These are phyloP conservation scores for Geosmithia flava DNA, from an alignment of 2,329 filamentous ascomycete genomes.

Conservation along the genomic window DNA sequence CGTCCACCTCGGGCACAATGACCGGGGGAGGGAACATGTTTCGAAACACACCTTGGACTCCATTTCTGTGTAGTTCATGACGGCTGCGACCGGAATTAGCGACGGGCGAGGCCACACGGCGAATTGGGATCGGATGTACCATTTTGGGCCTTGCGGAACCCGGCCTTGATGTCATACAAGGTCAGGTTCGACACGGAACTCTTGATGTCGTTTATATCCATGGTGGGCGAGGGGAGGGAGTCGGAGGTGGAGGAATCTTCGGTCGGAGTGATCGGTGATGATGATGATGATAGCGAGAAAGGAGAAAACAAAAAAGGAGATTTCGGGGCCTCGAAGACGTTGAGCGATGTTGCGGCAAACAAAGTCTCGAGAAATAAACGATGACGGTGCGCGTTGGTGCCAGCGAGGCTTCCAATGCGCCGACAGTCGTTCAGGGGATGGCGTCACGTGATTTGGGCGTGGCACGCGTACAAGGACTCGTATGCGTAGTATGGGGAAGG, in stretches of 20 bases:
- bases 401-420: neutral
- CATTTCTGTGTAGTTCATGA: constrained; percentile 98
- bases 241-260: neutral
- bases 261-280: neutral
- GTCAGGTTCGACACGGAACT: constrained; percentile 84
- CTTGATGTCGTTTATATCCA: constrained; percentile 80
- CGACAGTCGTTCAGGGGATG: neutral
- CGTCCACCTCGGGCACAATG: too few relatives aligned
- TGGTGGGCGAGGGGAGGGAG: constrained; percentile 24
- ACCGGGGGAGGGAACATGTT: too few relatives aligned
- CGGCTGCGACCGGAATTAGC: constrained; percentile 44
- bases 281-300: constrained; percentile 2
- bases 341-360: neutral
- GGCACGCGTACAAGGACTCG: too few relatives aligned
- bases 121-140: constrained; percentile 38
- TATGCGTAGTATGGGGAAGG: too few relatives aligned
- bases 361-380: neutral
- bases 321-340: neutral
- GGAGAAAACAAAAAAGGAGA: too few relatives aligned
- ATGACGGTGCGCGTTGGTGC: neutral
- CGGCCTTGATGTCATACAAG: constrained; percentile 90
- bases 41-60: constrained; percentile 47
- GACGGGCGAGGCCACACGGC: neutral
- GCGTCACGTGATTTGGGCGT: neutral
- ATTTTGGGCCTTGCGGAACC: constrained; percentile 94